Evolutionary conservation across 108 stramenopile species (phyloP).

Genomic region (Cyclotella atomus): DNA sequence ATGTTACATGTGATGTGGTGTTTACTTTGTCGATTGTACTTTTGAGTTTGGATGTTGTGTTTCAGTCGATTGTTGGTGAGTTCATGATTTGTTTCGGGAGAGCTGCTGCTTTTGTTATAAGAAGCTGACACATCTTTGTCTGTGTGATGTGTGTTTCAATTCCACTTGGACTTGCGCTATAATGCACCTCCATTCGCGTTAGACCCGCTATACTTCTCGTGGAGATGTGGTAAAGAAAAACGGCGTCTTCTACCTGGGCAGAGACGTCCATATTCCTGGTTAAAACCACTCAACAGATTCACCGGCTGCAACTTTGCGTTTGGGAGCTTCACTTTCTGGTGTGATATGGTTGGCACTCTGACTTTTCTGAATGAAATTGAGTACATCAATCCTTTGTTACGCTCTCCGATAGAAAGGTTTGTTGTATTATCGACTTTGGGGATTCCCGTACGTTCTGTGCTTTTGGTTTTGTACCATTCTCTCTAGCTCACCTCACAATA

Average conservation of each 20-base stretch:
- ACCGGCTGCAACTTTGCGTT: conserved; percentile 23
- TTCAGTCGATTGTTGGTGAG: conserved; percentile 39
- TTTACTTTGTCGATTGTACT: conserved; percentile 47
- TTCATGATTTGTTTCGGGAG: background rate
- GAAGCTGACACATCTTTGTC: too few relatives aligned
- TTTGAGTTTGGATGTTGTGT: conserved; percentile 56
- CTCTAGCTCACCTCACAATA: background rate
- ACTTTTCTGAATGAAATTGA: conserved; percentile 65
- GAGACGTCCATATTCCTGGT: background rate
- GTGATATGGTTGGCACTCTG: conserved; percentile 64
- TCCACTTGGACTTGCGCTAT: too few relatives aligned
- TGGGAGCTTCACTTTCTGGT: conserved; percentile 79
- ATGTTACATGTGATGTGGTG: conserved; percentile 54
- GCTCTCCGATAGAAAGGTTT: background rate
- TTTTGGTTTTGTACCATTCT: background rate
- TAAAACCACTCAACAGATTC: conserved; percentile 16
- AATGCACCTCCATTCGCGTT: too few relatives aligned
- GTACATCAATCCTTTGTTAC: conserved; percentile 42
- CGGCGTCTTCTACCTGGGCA: background rate
- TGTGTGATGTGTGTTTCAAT: too few relatives aligned
- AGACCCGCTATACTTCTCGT: conserved; percentile 66
- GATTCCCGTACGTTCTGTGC: conserved; percentile 52
- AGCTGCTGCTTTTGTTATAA: too few relatives aligned
- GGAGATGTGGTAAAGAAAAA: conserved; percentile 8
- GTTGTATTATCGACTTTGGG: conserved; percentile 50